Evolutionary conservation across 2,329 filamentous ascomycete species (phyloP).

Genomic region (Trichoderma koningiopsis): DNA sequence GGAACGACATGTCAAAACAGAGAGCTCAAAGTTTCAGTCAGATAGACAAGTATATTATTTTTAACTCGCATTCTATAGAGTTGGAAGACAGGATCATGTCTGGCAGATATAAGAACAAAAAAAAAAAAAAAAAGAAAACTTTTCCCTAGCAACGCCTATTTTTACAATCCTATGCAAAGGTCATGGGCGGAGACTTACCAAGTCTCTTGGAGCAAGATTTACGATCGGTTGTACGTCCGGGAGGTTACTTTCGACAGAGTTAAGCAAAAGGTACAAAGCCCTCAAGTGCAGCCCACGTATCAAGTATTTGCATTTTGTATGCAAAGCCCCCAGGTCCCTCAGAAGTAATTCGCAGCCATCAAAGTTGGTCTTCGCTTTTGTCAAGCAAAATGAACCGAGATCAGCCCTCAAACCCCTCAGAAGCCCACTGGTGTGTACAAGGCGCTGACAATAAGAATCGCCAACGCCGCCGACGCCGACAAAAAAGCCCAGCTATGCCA

Average conservation of each 20-base stretch:
- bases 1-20: neutral
- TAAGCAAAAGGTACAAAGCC: slow-evolving; percentile 17
- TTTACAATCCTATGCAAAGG: slow-evolving; percentile 23
- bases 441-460: slow-evolving; percentile 32
- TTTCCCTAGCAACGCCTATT: slow-evolving; percentile 23
- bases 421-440: slow-evolving; percentile 41
- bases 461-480: slow-evolving; percentile 37
- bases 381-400: slow-evolving; percentile 36
- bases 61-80: slow-evolving; percentile 12
- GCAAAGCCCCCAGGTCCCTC: slow-evolving; percentile 43
- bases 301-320: slow-evolving; percentile 30
- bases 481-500: slow-evolving; percentile 40
- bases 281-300: slow-evolving; percentile 21
- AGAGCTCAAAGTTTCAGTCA: neutral
- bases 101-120: neutral
- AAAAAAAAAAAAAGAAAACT: slow-evolving; percentile 7
- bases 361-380: slow-evolving; percentile 40
- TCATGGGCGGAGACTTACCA: slow-evolving; percentile 26
- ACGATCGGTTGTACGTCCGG: slow-evolving; percentile 18
- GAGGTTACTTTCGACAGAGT: slow-evolving; percentile 21
- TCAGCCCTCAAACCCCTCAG: slow-evolving; percentile 45
- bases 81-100: neutral
- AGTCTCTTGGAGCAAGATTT: slow-evolving; percentile 22
- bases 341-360: slow-evolving; percentile 41
- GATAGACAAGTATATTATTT: slow-evolving; percentile 2